phyloP scores from a whole-genome alignment of 2,329 filamentous ascomycete genomes.

The Dichotomopilus funicola region DNA sequence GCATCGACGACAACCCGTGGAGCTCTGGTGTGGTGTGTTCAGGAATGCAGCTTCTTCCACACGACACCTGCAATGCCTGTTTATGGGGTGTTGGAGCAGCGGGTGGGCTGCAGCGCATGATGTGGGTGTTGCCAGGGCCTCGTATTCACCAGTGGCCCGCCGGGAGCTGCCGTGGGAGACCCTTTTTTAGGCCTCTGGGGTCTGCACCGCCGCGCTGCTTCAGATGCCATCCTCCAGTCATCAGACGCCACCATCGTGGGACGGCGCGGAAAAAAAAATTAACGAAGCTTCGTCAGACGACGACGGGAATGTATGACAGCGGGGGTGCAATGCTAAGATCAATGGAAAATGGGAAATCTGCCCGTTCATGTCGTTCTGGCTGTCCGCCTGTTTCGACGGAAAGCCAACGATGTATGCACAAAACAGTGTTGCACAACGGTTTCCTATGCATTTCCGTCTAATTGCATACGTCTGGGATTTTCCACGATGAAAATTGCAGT shows the following conservation, averaged over 20 bases:
- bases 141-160: conserved; percentile 14
- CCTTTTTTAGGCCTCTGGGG: conserved; percentile 19
- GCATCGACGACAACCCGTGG: too few species aligned
- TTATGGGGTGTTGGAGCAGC: conserved; percentile 1
- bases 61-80: neutral
- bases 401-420: too few species aligned
- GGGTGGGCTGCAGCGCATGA: conserved; percentile 8
- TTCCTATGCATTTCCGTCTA: neutral
- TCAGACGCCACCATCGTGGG: neutral
- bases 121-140: conserved; percentile 9
- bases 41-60: too few species aligned
- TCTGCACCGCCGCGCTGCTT: conserved; percentile 17
- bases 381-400: too few species aligned
- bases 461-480: neutral
- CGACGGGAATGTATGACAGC: too few species aligned
- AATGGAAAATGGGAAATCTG: too few species aligned
- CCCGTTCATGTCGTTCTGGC: too few species aligned
- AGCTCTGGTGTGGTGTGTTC: too few species aligned
- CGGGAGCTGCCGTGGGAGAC: conserved; percentile 8
- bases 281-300: neutral
- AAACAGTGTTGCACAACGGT: too few species aligned
- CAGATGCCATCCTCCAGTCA: conserved; percentile 3
- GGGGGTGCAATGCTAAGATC: too few species aligned
- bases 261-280: conserved; percentile 1
- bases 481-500: neutral